Conservation (phyloP, 139 green algal genomes). For the Closterium sp. region DNA sequence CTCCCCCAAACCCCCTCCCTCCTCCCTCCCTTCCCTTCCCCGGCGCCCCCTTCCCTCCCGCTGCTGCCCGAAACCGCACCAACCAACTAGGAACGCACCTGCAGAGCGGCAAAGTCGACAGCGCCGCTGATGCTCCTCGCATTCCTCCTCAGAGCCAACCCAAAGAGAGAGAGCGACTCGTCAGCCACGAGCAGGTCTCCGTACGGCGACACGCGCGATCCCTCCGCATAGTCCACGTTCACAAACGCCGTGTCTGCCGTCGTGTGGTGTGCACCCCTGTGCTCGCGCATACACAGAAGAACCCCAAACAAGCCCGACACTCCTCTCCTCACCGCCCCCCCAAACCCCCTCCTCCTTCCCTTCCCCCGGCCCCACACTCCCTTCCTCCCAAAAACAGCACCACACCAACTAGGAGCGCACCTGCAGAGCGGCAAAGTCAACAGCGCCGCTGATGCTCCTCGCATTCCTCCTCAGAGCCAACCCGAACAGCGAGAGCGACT, state of each 20-base stretch:
- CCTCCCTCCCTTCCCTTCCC: neutral
- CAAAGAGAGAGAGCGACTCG: slow-evolving; percentile 73
- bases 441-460: slow-evolving; percentile 44
- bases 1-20: neutral
- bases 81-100: neutral
- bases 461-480: slow-evolving; percentile 67
- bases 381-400: neutral
- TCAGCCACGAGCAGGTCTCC: slow-evolving; percentile 70
- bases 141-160: slow-evolving; percentile 67
- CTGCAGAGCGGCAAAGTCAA: slow-evolving; percentile 74
- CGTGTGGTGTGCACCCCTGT: slow-evolving; percentile 77
- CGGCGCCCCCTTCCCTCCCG: neutral
- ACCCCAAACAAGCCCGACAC: neutral
- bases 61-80: neutral
- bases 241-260: slow-evolving; percentile 60
- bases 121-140: slow-evolving; percentile 48
- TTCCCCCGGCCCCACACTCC: neutral
- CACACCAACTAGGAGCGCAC: neutral
- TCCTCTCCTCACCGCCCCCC: neutral
- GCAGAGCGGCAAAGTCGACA: slow-evolving; percentile 74
- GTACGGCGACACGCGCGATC: slow-evolving; percentile 45
- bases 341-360: neutral
- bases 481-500: slow-evolving; percentile 73
- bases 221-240: slow-evolving; percentile 72
- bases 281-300: slow-evolving; percentile 8